Conservation (phyloP, 176 grass and related monocot species). For the Triticum monococcum region DNA sequence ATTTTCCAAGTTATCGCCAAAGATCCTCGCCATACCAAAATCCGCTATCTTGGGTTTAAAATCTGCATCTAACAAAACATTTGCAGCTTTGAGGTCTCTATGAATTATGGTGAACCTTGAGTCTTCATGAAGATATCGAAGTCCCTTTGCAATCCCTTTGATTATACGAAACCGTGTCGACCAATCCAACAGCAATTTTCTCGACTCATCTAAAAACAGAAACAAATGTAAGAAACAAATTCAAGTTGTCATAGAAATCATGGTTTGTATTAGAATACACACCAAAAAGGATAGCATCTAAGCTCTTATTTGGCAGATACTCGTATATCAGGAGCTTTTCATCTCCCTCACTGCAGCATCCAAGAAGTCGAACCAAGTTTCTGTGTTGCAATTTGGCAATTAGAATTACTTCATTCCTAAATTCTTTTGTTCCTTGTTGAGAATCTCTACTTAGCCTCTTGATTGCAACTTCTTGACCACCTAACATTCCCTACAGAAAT, state of each 20-base stretch:
- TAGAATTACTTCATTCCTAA: conserved; percentile 31
- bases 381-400: conserved; percentile 42
- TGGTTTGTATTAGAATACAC: not conserved
- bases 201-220: not conserved
- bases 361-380: conserved; percentile 39
- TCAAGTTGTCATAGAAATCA: not conserved
- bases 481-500: conserved; percentile 24
- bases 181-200: conserved; percentile 31
- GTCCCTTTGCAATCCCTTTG: conserved; percentile 40
- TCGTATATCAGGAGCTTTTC: conserved; percentile 47
- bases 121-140: conserved; percentile 58
- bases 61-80: conserved; percentile 47
- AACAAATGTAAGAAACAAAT: not conserved
- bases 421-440: conserved; percentile 36
- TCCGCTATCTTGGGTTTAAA: conserved; percentile 59
- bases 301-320: conserved; percentile 35
- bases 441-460: conserved; percentile 43
- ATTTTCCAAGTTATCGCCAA: conserved; percentile 31
- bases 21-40: conserved; percentile 68
- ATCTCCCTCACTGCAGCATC: conserved; percentile 31
- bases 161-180: conserved; percentile 33
- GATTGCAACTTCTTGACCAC: conserved; percentile 34
- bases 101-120: conserved; percentile 54
- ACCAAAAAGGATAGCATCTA: conserved; percentile 39
- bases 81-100: conserved; percentile 44